phyloP scores from a whole-genome alignment of 164 flowering plant genomes.

The Santalum album region DNA sequence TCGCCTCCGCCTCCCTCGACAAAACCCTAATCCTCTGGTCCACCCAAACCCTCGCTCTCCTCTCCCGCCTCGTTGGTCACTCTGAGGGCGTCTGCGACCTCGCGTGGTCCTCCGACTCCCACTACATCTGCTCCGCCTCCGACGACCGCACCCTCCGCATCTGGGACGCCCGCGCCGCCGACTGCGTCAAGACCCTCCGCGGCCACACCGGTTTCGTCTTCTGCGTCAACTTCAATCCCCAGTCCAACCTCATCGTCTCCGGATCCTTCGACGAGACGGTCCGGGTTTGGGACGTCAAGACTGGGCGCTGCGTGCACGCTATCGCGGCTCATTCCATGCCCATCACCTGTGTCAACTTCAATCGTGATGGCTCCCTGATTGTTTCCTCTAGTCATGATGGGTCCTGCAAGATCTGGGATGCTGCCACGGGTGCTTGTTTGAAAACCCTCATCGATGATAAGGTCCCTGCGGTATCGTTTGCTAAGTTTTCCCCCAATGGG shows the following conservation, averaged over 20 bases:
- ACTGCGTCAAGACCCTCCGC: constrained; percentile 63
- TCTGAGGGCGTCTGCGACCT: constrained; percentile 80
- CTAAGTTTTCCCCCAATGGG: constrained; percentile 92
- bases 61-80: constrained; percentile 64
- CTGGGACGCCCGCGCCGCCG: constrained; percentile 72
- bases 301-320: constrained; percentile 45
- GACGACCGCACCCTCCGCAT: constrained; percentile 83
- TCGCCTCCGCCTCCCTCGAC: constrained; percentile 93
- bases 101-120: constrained; percentile 94
- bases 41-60: constrained; percentile 34
- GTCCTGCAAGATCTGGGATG: constrained; percentile 88
- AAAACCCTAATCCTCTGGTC: constrained; percentile 71
- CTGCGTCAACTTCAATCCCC: constrained; percentile 88
- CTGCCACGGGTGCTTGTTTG: constrained; percentile 43
- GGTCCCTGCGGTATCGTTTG: constrained; percentile 67
- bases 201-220: constrained; percentile 80
- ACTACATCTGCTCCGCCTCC: constrained; percentile 91
- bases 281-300: constrained; percentile 85
- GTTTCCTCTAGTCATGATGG: constrained; percentile 92
- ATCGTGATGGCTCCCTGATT: constrained; percentile 73
- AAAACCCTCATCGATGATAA: constrained; percentile 66
- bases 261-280: constrained; percentile 85
- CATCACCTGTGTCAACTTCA: constrained; percentile 76
- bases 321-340: constrained; percentile 67
- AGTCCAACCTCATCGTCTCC: constrained; percentile 72